Conservation (phyloP, 805 yeast species). For the Scheffersomyces spartinae region DNA sequence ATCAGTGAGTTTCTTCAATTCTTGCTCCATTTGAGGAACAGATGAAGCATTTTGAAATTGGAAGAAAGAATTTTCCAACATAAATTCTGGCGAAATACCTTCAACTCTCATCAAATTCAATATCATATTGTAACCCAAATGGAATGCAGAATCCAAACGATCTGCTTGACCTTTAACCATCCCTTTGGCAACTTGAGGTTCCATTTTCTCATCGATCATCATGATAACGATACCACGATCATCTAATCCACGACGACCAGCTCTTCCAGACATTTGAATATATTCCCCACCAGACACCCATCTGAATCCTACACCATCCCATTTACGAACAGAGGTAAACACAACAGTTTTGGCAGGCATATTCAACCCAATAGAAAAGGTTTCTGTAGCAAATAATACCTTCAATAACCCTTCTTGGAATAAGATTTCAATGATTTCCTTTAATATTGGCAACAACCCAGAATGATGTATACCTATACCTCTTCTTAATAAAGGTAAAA, state of each 20-base stretch:
- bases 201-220: constrained; percentile 99
- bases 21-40: constrained; percentile 73
- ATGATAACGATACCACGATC: constrained; percentile 98
- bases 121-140: constrained; percentile 94
- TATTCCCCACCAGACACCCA: constrained; percentile 99
- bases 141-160: constrained; percentile 94
- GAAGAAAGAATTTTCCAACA: constrained; percentile 88
- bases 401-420: constrained; percentile 95
- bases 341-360: constrained; percentile 99
- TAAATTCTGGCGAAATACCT: constrained; percentile 95
- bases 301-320: constrained; percentile 96
- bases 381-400: constrained; percentile 94
- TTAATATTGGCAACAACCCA: constrained; percentile 84
- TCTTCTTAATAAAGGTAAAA: constrained; percentile 77
- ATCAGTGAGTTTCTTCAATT: constrained; percentile 42
- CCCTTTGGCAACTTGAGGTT: constrained; percentile 97
- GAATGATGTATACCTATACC: constrained; percentile 99
- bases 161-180: constrained; percentile 99
- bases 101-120: constrained; percentile 93
- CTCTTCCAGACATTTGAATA: constrained; percentile 99
- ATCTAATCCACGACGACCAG: constrained; percentile 99
- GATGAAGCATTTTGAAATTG: constrained; percentile 91
- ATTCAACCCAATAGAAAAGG: constrained; percentile 94
- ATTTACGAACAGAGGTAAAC: constrained; percentile 91
- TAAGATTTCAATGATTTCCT: constrained; percentile 89